Evolutionary conservation across 1,284 basidiomycete species (phyloP).

Genomic region (Pseudozyma sp.): DNA sequence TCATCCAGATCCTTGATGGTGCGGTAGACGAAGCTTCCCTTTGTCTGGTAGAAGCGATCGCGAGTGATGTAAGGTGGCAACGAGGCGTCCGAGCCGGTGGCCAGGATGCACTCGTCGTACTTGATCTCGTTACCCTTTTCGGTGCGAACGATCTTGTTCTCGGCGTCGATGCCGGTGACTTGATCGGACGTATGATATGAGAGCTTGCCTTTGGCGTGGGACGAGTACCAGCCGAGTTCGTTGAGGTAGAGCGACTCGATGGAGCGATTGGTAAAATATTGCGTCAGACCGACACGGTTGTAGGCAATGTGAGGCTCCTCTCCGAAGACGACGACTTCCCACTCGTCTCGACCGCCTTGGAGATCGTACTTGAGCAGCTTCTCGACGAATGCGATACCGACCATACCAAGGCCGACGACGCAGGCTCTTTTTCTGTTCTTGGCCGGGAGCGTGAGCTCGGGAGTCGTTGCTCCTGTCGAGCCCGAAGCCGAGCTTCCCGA

Average conservation of each 20-base stretch:
- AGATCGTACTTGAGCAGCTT: slow-evolving; percentile 60
- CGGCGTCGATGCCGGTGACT: slow-evolving; percentile 73
- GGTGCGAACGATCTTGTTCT: slow-evolving; percentile 72
- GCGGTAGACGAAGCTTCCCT: slow-evolving; percentile 79
- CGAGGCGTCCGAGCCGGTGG: slow-evolving; percentile 78
- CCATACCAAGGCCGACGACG: slow-evolving; percentile 78
- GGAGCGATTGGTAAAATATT: slow-evolving; percentile 77
- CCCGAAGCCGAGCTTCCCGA: slow-evolving; percentile 25
- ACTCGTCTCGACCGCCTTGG: slow-evolving; percentile 52
- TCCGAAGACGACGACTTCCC: slow-evolving; percentile 71
- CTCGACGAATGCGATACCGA: slow-evolving; percentile 74
- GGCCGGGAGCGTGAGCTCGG: slow-evolving; percentile 24
- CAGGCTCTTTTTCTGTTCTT: slow-evolving; percentile 68
- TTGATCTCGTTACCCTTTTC: slow-evolving; percentile 72
- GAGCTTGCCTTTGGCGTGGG: slow-evolving; percentile 62
- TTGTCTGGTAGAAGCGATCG: slow-evolving; percentile 70
- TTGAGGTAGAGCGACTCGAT: slow-evolving; percentile 78
- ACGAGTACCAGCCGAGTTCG: slow-evolving; percentile 74
- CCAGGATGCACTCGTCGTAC: slow-evolving; percentile 75
- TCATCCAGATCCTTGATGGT: slow-evolving; percentile 72
- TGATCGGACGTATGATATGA: slow-evolving; percentile 61
- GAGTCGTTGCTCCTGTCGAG: slow-evolving; percentile 40
- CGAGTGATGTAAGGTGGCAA: slow-evolving; percentile 76
- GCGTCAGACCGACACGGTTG: slow-evolving; percentile 75
- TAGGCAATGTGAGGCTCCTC: slow-evolving; percentile 76